These are phyloP conservation scores for Sedum album DNA, from an alignment of 164 flowering plant species.

Conservation along the genomic window DNA sequence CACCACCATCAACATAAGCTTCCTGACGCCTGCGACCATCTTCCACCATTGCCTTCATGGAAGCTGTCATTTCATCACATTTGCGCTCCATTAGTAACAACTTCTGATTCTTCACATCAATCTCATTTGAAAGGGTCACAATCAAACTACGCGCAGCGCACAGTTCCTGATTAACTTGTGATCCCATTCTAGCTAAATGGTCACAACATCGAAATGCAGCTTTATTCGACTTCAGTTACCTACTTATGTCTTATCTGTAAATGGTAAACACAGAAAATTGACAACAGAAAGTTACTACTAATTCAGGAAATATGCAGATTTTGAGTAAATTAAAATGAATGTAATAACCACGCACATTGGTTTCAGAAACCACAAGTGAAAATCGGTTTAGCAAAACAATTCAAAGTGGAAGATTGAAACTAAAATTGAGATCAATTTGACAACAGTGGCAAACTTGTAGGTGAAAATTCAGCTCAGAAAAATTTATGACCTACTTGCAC, in stretches of 20 bases:
- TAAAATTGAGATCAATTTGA: background rate
- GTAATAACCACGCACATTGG: too few species aligned
- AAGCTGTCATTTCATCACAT: conserved; percentile 11
- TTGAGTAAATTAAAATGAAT: background rate
- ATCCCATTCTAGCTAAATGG: background rate
- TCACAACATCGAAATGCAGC: background rate
- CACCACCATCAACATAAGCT: conserved; percentile 13
- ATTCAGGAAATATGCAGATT: too few species aligned
- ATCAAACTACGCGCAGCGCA: conserved; percentile 12
- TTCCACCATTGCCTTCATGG: conserved; percentile 11
- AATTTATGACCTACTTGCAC: background rate
- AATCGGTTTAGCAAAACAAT: background rate
- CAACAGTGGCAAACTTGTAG: background rate
- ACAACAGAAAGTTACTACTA: background rate
- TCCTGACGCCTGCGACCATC: conserved; percentile 13
- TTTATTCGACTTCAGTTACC: background rate
- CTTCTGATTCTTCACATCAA: conserved; percentile 17
- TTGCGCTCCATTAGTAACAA: conserved; percentile 15
- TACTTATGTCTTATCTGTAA: background rate
- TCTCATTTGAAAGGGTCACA: conserved; percentile 16
- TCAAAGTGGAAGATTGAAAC: background rate
- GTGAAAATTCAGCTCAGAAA: background rate
- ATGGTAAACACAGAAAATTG: background rate
- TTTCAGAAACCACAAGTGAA: too few species aligned
- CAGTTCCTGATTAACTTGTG: conserved; percentile 5